phyloP scores from a whole-genome alignment of 805 yeast genomes.

The Candida cerambycidarum region DNA sequence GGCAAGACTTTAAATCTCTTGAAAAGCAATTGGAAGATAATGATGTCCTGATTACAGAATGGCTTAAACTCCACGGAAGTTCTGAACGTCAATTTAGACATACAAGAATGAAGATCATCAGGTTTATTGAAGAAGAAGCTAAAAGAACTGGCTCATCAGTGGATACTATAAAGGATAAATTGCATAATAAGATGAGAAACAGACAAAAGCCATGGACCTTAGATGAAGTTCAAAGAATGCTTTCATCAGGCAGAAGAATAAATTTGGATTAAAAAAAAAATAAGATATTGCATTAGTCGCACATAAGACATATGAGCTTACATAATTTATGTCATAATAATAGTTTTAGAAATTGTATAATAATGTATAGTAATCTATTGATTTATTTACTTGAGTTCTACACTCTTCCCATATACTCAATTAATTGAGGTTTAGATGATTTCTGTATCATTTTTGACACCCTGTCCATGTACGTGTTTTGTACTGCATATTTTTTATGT shows the following conservation, averaged over 20 bases:
- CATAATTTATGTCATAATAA: not conserved
- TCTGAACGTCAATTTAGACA: conserved; percentile 30
- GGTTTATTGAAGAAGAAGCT: conserved; percentile 32
- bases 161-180: conserved; percentile 25
- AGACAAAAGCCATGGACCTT: conserved; percentile 30
- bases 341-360: not conserved
- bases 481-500: too few relatives aligned
- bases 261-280: conserved; percentile 15
- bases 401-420: too few relatives aligned
- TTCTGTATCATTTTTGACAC: too few relatives aligned
- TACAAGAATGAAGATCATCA: conserved; percentile 27
- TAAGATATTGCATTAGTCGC: too few relatives aligned
- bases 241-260: conserved; percentile 27
- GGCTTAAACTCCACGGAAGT: conserved; percentile 31
- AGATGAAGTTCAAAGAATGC: conserved; percentile 34
- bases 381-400: not conserved
- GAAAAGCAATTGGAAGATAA: conserved; percentile 24
- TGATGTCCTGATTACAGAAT: conserved; percentile 27
- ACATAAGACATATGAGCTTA: too few relatives aligned
- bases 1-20: conserved; percentile 33
- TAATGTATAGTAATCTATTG: conserved; percentile 1
- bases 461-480: too few relatives aligned
- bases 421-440: too few relatives aligned
- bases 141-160: conserved; percentile 17
- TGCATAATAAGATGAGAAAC: conserved; percentile 29